phyloP scores from a whole-genome alignment of 2,329 filamentous ascomycete genomes.

The Leptographium galeiforme region DNA sequence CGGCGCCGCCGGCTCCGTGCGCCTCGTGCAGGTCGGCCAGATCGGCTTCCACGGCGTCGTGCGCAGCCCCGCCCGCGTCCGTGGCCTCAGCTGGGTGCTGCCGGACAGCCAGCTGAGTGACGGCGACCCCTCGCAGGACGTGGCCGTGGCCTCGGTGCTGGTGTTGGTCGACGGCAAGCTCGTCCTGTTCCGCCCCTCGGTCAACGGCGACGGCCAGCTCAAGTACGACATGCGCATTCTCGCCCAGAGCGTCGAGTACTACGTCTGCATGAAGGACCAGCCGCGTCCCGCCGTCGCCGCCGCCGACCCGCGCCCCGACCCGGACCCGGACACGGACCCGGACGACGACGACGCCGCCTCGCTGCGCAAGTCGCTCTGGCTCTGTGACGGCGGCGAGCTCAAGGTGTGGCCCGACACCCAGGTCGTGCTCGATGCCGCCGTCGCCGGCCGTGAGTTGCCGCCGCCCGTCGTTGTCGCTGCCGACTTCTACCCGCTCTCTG shows the following conservation, averaged over 20 bases:
- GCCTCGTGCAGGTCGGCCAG: constrained; percentile 85
- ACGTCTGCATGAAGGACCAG: constrained; percentile 82
- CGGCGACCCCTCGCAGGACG: constrained; percentile 90
- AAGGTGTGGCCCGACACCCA: constrained; percentile 83
- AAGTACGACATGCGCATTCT: constrained; percentile 99
- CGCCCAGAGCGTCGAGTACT: constrained; percentile 92
- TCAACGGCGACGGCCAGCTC: constrained; percentile 67
- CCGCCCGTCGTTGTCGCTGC: constrained; percentile 63
- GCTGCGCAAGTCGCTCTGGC: constrained; percentile 81
- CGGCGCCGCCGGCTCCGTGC: constrained; percentile 27
- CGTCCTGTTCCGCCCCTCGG: constrained; percentile 76
- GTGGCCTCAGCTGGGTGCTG: constrained; percentile 89
- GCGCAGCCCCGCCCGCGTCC: constrained; percentile 78
- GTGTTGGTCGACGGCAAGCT: constrained; percentile 97
- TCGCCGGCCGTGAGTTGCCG: constrained; percentile 55
- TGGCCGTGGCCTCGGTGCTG: constrained; percentile 81
- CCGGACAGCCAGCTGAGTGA: constrained; percentile 80
- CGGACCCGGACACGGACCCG: no score
- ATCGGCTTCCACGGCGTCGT: constrained; percentile 97
- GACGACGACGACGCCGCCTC: neutral
- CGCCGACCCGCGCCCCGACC: no score
- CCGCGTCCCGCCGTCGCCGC: constrained; percentile 19
- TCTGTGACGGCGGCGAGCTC: constrained; percentile 78
- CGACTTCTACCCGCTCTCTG: constrained; percentile 92
- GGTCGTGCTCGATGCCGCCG: constrained; percentile 60